Base-by-base conservation (phyloP, 768 basidiomycete species). In the Auriscalpium microsporum region DNA sequence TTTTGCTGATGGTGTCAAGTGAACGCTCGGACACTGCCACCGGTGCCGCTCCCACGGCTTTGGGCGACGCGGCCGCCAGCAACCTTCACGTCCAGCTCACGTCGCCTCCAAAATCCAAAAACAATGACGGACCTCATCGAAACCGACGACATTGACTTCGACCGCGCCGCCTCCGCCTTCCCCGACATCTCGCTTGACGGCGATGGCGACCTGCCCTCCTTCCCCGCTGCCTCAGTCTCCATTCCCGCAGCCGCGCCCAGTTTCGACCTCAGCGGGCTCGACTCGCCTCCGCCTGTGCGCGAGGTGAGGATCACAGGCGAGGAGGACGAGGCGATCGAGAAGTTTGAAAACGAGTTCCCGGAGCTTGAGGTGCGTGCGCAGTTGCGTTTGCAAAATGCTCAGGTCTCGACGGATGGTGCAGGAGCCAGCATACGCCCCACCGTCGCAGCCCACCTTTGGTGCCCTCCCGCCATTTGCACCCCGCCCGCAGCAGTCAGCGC, bases 321-420 rank as follows among this genome's bases (percentile, higher is more conserved):
- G 64, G 88, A 91, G 59, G 87, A 90, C 51, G 50, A 54, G 7
- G 61, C 40, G 60, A 79, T 94, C 56, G 86, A 90, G 56, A 82
- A 86, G 68, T 94, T 94, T 60, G 84, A 92, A 71, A 85, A 72
- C 67, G 82, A 90, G 56, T 94, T 93, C 67, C 91, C 91, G 0
- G 91, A 87, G 52, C 78, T 94, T 58, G 83, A 84, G 52, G 71
- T 79, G 64, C 38, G 73, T 51, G n/a, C 36, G 11, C 21, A 21
- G 23, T 13, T 34, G 34, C 16, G 48, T 45, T 56, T 71, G 67
- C 38, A 38, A 13, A 34, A 42, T 48, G 2, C 21, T 34, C 21
- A n/a, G 21, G 46, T 35, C 36, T 10, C 9, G n/a, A 14, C 48
- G 53, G 17, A 50, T 48, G 37, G 57, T 37, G 63, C 37, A 61